Percentiles rank a stretch among this genome's conserved stretches.
phyloP scores from a whole-genome alignment of 2,329 filamentous ascomycete species.

The Ophiostoma sp. region DNA sequence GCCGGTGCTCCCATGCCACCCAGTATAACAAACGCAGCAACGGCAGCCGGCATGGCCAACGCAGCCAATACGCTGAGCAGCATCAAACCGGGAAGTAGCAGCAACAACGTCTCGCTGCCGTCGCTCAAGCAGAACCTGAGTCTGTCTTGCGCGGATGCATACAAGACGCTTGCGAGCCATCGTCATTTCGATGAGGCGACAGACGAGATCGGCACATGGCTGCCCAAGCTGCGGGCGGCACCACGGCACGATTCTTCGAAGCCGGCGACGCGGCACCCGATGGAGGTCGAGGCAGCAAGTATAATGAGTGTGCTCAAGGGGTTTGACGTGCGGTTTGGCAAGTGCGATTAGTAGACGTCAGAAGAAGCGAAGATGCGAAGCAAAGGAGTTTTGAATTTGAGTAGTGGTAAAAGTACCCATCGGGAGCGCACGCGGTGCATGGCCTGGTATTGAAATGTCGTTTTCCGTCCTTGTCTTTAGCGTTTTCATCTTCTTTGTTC shows the following conservation, averaged over 20 bases:
- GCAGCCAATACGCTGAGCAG: constrained; percentile 19
- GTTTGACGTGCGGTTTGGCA: constrained; percentile 71
- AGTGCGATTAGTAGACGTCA: constrained; percentile 17
- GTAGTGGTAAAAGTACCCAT: neutral
- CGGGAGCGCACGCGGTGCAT: constrained; percentile 12
- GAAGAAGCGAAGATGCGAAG: neutral
- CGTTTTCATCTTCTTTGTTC: neutral
- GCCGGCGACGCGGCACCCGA: constrained; percentile 48
- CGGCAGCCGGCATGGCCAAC: neutral
- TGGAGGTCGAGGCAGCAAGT: constrained; percentile 76
- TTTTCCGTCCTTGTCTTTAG: neutral
- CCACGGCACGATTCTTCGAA: constrained; percentile 34
- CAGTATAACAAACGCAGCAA: neutral
- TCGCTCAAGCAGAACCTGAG: constrained; percentile 39
- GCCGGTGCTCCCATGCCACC: neutral
- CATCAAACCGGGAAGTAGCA: constrained; percentile 27
- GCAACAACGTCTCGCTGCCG: constrained; percentile 21
- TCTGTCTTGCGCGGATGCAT: constrained; percentile 69
- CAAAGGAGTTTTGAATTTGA: neutral
- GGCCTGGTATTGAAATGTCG: constrained; percentile 7
- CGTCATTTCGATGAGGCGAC: constrained; percentile 68
- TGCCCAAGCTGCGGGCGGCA: constrained; percentile 64
- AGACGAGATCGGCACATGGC: constrained; percentile 69
- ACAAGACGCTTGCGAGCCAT: constrained; percentile 71
- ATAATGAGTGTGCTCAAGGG: constrained; percentile 81